Conservation (phyloP, 2,329 filamentous ascomycete genomes). For the Huntiella omanensis region DNA sequence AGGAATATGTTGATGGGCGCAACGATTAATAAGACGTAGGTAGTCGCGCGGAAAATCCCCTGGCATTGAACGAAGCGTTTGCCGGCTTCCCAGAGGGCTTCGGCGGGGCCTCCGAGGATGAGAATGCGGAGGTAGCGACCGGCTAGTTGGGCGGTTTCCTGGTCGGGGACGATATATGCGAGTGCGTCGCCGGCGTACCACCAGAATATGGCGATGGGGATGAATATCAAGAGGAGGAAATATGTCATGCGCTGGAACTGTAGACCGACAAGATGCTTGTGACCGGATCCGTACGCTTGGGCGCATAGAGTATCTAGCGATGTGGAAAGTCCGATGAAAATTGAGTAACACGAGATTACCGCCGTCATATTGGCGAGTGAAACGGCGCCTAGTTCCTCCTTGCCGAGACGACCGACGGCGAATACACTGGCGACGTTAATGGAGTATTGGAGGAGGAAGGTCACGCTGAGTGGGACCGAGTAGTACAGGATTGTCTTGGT, state of each 20-base stretch:
- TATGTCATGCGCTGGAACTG: conserved; percentile 67
- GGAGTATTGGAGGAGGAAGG: conserved; percentile 66
- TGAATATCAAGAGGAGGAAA: conserved; percentile 52
- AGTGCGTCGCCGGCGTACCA: conserved; percentile 47
- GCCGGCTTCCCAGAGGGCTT: conserved; percentile 56
- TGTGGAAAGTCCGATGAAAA: conserved; percentile 72
- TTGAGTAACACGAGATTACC: conserved; percentile 58
- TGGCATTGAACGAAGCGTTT: conserved; percentile 74
- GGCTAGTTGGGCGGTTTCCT: conserved; percentile 47
- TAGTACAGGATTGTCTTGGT: conserved; percentile 60
- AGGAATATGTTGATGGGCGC: conserved; percentile 60
- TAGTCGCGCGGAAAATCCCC: conserved; percentile 59
- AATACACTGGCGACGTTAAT: conserved; percentile 70
- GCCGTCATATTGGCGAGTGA: conserved; percentile 51
- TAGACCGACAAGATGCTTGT: conserved; percentile 69
- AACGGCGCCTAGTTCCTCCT: conserved; percentile 30
- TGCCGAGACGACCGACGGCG: conserved; percentile 57
- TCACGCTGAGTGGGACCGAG: conserved; percentile 50
- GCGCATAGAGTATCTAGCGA: conserved; percentile 83
- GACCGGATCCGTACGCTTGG: conserved; percentile 83
- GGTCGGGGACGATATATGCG: conserved; percentile 23
- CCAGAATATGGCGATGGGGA: conserved; percentile 59
- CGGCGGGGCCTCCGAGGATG: conserved; percentile 54
- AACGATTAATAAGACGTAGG: conserved; percentile 57
- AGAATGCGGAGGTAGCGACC: conserved; percentile 56